Evolutionary conservation across 768 basidiomycete species (phyloP), one percentile per base, ranked within the genome.

Genomic region (Amanita brunnescens): DNA sequence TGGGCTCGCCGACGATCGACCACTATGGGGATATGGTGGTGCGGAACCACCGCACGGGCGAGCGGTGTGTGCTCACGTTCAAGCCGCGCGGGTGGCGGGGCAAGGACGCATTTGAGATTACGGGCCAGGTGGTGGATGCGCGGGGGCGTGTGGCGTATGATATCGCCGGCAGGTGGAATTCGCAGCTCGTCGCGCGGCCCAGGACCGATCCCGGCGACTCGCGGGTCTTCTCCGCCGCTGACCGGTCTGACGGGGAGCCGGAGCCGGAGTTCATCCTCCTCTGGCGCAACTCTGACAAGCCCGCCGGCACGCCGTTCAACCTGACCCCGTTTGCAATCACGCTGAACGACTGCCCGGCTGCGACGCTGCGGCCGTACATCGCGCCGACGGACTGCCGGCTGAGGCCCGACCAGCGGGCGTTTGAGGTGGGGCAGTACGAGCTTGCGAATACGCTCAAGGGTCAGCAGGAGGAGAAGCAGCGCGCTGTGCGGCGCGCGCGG

Each of bases 1-100:
- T 95, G 18, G 95, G 95, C 4, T 80, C 76, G 20, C 88, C 89
- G 5, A 85, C 84, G 29, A 92, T 92, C 56, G 91, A 92, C 59
- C 91, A 92, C 69, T 92, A 95, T 61, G 94, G 94, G 5, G 91
- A 96, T 62, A 92, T 98, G 86, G 76, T 83, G 51, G 89, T 92
- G 64, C 87, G 82, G 34, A 98, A 98, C 59, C 93, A 97, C 62
- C 80, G 91, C 6, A 97, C 93, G 0, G 79, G 82, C 6, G 93
- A 97, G 58, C 80, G 76, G 43, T 96, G 92, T 57, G 73, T 88
- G 0, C 70, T 98, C 20, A 94, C 91, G 2, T 98, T 97, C 75
- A 98, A 97, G 67, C 94, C 94, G 2, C 79, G 93, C 51, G 91
- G 92, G 2, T 98, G 94, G 94, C 74, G 91, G 49, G 91, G 89